These are phyloP conservation scores for Escallonia herrerae DNA, from an alignment of 129 eudicot genomes.

Conservation along the genomic window DNA sequence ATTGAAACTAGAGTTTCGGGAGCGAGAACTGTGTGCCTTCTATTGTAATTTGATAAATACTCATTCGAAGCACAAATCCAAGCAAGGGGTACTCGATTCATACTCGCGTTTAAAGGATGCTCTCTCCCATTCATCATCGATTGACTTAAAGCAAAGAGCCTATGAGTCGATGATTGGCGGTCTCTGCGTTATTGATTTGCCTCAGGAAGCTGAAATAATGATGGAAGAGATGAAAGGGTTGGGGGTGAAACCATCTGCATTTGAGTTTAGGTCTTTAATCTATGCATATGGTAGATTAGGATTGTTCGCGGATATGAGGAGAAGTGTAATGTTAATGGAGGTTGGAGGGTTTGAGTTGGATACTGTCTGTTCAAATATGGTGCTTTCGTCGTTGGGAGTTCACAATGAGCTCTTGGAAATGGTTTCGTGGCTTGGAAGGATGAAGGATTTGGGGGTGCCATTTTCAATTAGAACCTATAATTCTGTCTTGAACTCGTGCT, in stretches of 20 bases:
- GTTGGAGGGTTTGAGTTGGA: slow-evolving; percentile 50
- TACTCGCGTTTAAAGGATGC: slow-evolving; percentile 34
- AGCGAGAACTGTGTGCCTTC: slow-evolving; percentile 58
- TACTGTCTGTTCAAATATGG: slow-evolving; percentile 70
- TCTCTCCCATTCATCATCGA: slow-evolving; percentile 31
- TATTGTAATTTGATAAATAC: slow-evolving; percentile 50
- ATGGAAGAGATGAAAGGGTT: slow-evolving; percentile 52
- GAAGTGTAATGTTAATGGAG: slow-evolving; percentile 49
- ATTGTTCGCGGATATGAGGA: slow-evolving; percentile 65
- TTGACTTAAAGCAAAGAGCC: slow-evolving; percentile 38
- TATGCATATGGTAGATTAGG: slow-evolving; percentile 73
- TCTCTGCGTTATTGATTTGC: slow-evolving; percentile 43
- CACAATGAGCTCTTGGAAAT: slow-evolving; percentile 44
- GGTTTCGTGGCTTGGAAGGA: slow-evolving; percentile 59
- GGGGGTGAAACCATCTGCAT: slow-evolving; percentile 47
- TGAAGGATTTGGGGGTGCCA: slow-evolving; percentile 31
- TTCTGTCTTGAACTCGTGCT: slow-evolving; percentile 68
- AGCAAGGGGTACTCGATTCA: slow-evolving; percentile 39
- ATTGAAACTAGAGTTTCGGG: slow-evolving; percentile 29
- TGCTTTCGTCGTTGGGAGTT: slow-evolving; percentile 64
- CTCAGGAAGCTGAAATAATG: slow-evolving; percentile 50
- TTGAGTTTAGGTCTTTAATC: slow-evolving; percentile 52
- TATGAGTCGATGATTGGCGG: slow-evolving; percentile 56
- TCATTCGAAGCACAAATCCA: slow-evolving; percentile 46
- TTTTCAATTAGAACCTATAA: slow-evolving; percentile 69